phyloP scores from a whole-genome alignment of 305 asterid species.

The Fraxinus ornus region DNA sequence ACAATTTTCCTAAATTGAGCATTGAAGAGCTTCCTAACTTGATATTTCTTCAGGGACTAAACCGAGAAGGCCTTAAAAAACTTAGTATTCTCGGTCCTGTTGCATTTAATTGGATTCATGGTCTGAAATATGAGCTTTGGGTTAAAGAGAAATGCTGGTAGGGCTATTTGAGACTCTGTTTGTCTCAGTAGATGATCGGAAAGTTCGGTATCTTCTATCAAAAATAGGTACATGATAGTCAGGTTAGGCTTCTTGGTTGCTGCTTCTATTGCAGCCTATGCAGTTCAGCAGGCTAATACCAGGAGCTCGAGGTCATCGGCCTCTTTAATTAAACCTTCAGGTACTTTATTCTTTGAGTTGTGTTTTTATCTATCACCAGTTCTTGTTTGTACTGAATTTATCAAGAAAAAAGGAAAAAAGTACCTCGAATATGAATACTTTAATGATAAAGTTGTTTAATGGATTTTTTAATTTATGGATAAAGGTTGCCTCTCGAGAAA shows the following conservation, averaged over 20 bases:
- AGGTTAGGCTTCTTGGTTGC: slow-evolving; percentile 88
- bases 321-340: slow-evolving; percentile 41
- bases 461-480: not conserved
- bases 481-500: not conserved
- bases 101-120: slow-evolving; percentile 32
- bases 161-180: slow-evolving; percentile 34
- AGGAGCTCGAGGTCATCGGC: slow-evolving; percentile 36
- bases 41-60: not conserved
- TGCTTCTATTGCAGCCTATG: slow-evolving; percentile 68
- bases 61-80: not conserved
- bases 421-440: not conserved
- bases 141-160: slow-evolving; percentile 38
- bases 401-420: not conserved
- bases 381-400: slow-evolving; percentile 3
- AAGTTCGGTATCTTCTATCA: slow-evolving; percentile 39
- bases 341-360: slow-evolving; percentile 25
- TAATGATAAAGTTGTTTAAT: not conserved
- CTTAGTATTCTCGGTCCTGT: slow-evolving; percentile 3
- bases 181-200: slow-evolving; percentile 48
- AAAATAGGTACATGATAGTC: slow-evolving; percentile 67
- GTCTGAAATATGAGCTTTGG: slow-evolving; percentile 54
- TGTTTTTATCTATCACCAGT: not conserved
- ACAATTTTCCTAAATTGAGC: slow-evolving; percentile 1
- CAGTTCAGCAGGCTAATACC: slow-evolving; percentile 62
- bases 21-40: slow-evolving; percentile 16